Evolutionary conservation across 106 monocot species (phyloP).

Genomic region (Dioscorea zingiberensis): DNA sequence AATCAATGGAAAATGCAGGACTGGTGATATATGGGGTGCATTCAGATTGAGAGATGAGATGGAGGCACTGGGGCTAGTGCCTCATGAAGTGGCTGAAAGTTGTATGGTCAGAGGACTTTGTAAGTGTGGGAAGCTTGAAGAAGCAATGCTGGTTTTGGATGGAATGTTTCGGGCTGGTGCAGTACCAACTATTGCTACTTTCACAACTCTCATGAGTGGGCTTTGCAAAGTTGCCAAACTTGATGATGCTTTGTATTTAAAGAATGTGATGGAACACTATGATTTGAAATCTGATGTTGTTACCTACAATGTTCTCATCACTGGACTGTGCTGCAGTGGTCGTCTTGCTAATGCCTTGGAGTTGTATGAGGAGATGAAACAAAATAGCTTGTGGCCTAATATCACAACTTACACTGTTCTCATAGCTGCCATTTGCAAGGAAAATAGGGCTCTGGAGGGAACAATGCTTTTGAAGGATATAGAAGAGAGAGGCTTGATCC

Average conservation of each 20-base stretch:
- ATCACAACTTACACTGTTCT: conserved; percentile 69
- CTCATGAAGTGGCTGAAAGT: conserved; percentile 64
- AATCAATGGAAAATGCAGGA: conserved; percentile 73
- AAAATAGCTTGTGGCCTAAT: conserved; percentile 66
- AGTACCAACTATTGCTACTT: conserved; percentile 80
- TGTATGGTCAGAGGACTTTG: conserved; percentile 70
- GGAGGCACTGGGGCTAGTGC: conserved; percentile 48
- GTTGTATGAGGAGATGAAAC: conserved; percentile 72
- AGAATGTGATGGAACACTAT: conserved; percentile 48
- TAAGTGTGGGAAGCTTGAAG: conserved; percentile 78
- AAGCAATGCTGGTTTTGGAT: conserved; percentile 64
- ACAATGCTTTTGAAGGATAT: conserved; percentile 67
- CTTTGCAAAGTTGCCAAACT: conserved; percentile 43
- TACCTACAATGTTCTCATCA: conserved; percentile 81
- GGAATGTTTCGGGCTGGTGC: conserved; percentile 37
- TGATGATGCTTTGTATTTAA: conserved; percentile 56
- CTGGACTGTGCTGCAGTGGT: conserved; percentile 48
- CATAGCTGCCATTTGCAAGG: conserved; percentile 35
- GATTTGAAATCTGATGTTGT: conserved; percentile 64
- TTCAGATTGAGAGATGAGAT: conserved; percentile 82
- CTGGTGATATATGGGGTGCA: conserved; percentile 62
- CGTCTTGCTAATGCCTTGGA: conserved; percentile 32
- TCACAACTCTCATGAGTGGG: conserved; percentile 78
- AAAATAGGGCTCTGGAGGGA: conserved; percentile 33
- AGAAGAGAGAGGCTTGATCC: conserved; percentile 59